These are phyloP conservation scores for Penicillium polonicum DNA, from an alignment of 2,329 filamentous ascomycete genomes.

Conservation along the genomic window DNA sequence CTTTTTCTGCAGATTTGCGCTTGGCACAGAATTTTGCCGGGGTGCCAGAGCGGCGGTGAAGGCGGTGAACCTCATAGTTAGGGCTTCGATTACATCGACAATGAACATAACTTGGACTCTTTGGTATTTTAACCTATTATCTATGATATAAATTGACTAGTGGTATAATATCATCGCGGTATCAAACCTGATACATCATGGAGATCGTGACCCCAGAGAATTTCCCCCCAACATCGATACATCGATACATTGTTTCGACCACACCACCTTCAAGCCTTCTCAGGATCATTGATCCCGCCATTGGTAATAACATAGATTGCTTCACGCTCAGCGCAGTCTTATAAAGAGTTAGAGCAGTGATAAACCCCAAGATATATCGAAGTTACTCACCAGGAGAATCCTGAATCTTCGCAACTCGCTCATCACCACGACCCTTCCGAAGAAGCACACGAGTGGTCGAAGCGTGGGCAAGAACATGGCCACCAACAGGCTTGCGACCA, in stretches of 20 bases:
- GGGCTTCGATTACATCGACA: background rate
- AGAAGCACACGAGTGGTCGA: constrained; percentile 66
- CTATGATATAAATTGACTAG: constrained; percentile 1
- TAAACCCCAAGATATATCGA: background rate
- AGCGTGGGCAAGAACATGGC: constrained; percentile 68
- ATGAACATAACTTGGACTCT: background rate
- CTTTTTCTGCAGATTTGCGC: constrained; percentile 23
- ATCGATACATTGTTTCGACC: background rate
- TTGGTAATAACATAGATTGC: constrained; percentile 70
- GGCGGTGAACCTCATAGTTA: constrained; percentile 15
- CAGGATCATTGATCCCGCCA: constrained; percentile 66
- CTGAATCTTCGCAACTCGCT: constrained; percentile 67
- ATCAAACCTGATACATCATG: background rate
- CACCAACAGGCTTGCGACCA: constrained; percentile 65
- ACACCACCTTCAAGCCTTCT: constrained; percentile 51
- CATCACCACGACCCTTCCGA: constrained; percentile 67
- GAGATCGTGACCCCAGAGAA: background rate
- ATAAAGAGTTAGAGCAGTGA: constrained; percentile 2
- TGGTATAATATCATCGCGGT: background rate
- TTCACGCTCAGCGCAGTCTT: constrained; percentile 67
- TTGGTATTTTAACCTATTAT: constrained; percentile 1
- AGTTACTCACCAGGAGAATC: constrained; percentile 58
- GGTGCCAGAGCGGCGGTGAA: constrained; percentile 9
- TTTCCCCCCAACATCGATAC: background rate
- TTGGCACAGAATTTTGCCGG: constrained; percentile 23